A percentile compares a stretch with the other conserved stretches of the same genome.
These are phyloP conservation scores for Boletus albobrunnescens DNA, from an alignment of 1,284 basidiomycete genomes.

Conservation along the genomic window DNA sequence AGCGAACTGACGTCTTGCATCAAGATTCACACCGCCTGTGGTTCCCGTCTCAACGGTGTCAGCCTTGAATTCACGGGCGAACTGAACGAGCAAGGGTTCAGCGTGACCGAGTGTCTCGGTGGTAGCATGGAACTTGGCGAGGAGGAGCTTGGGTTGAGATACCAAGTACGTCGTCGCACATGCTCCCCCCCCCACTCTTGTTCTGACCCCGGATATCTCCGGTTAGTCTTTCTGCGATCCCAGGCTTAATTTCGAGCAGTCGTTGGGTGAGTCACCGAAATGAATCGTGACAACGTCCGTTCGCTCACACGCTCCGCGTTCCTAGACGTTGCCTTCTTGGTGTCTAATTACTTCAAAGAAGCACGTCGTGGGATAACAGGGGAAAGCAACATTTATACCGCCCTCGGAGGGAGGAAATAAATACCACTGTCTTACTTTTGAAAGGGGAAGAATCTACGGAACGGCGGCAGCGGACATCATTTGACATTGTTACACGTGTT, in stretches of 20 bases:
- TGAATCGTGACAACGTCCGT: background rate
- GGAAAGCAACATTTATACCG: conserved; percentile 28
- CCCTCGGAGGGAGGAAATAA: conserved; percentile 29
- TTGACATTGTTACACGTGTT: conserved; percentile 10
- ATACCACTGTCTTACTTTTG: background rate
- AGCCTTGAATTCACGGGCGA: conserved; percentile 97
- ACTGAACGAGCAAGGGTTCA: conserved; percentile 87
- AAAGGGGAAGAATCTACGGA: background rate
- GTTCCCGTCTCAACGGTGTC: conserved; percentile 86
- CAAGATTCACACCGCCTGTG: conserved; percentile 69
- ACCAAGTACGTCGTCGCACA: conserved; percentile 49
- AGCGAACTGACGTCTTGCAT: conserved; percentile 82
- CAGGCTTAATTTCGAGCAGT: conserved; percentile 78
- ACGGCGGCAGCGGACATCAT: background rate
- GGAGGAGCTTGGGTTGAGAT: conserved; percentile 67
- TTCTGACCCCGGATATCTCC: conserved; percentile 7
- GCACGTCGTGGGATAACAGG: conserved; percentile 41
- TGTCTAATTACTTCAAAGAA: conserved; percentile 76
- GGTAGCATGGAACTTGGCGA: conserved; percentile 80
- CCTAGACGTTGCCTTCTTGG: conserved; percentile 72
- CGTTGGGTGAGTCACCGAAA: conserved; percentile 52
- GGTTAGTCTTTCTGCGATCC: conserved; percentile 76
- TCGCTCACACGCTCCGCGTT: background rate
- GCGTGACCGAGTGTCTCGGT: conserved; percentile 82
- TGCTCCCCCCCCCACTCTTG: too few species aligned